Evolutionary conservation across 1,139 yeast species (phyloP).

Genomic region (Candida sojae): DNA sequence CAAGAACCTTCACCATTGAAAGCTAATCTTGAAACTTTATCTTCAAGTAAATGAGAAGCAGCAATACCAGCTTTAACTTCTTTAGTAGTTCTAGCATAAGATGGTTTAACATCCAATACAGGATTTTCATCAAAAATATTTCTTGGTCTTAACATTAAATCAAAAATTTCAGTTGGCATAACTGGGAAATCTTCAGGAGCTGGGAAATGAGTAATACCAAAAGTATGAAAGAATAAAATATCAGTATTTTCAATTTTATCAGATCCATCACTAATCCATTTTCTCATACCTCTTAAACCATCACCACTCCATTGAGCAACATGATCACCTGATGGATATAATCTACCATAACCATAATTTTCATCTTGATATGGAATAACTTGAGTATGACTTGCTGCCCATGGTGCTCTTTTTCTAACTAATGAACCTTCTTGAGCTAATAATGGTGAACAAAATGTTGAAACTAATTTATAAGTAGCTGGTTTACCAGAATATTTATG

Average conservation of each 20-base stretch:
- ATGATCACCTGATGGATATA: conserved; percentile 80
- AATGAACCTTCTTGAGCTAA: conserved; percentile 74
- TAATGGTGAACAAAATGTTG: conserved; percentile 73
- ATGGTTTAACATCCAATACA: conserved; percentile 71
- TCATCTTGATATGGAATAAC: conserved; percentile 71
- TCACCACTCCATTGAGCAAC: conserved; percentile 83
- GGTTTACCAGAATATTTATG: conserved; percentile 76
- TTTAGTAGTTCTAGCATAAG: conserved; percentile 62
- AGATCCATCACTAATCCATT: conserved; percentile 71
- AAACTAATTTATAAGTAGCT: conserved; percentile 73
- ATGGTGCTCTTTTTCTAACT: conserved; percentile 79
- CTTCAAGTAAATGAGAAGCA: conserved; percentile 20
- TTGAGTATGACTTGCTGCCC: conserved; percentile 68
- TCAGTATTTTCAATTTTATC: conserved; percentile 68
- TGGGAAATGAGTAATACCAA: conserved; percentile 84
- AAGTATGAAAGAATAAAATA: conserved; percentile 73
- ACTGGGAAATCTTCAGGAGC: conserved; percentile 90
- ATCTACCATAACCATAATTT: conserved; percentile 50
- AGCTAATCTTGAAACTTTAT: conserved; percentile 44
- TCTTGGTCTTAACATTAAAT: conserved; percentile 74
- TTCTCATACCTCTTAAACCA: conserved; percentile 67
- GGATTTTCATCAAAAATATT: conserved; percentile 79
- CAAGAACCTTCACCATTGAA: conserved; percentile 19
- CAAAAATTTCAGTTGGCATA: conserved; percentile 84
- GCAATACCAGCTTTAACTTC: conserved; percentile 48